These are phyloP conservation scores for Ganoderma lingzhi DNA, from an alignment of 1,284 basidiomycete genomes.

Conservation along the genomic window DNA sequence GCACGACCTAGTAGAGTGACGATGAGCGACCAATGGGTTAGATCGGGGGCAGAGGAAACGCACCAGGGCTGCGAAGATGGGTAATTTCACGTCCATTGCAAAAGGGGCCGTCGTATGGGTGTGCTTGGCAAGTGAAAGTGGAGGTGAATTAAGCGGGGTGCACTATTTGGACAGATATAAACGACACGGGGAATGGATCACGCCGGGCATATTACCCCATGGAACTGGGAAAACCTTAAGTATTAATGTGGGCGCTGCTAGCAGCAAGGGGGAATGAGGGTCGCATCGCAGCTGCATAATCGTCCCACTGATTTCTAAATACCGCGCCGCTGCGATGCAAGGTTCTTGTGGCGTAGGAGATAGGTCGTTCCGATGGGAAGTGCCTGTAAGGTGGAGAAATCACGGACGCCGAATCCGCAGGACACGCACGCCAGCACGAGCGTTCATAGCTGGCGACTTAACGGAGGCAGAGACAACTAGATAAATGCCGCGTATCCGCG, in stretches of 20 bases:
- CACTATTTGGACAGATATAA: not conserved
- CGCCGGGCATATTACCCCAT: not conserved
- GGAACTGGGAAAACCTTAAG: not conserved
- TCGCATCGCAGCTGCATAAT: not conserved
- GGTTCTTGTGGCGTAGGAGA: constrained; percentile 1
- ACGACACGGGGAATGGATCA: not conserved
- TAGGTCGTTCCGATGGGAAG: not conserved
- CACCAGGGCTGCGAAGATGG: not conserved
- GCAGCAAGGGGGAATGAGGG: not conserved
- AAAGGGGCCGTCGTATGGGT: not conserved
- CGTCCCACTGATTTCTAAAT: not conserved
- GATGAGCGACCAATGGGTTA: not conserved
- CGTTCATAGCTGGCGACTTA: not conserved
- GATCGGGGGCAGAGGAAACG: not conserved
- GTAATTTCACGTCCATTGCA: not conserved
- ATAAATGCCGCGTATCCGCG: no score
- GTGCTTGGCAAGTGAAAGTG: not conserved
- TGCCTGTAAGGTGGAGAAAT: not conserved
- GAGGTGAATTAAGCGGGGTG: not conserved
- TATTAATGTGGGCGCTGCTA: not conserved
- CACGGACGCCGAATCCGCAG: not conserved
- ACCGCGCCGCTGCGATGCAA: not conserved
- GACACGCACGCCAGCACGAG: not conserved
- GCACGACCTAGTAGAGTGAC: not conserved
- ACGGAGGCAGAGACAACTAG: no score